Base-by-base conservation (phyloP, 805 yeast species). In the Debaryomyces prosopidis region DNA sequence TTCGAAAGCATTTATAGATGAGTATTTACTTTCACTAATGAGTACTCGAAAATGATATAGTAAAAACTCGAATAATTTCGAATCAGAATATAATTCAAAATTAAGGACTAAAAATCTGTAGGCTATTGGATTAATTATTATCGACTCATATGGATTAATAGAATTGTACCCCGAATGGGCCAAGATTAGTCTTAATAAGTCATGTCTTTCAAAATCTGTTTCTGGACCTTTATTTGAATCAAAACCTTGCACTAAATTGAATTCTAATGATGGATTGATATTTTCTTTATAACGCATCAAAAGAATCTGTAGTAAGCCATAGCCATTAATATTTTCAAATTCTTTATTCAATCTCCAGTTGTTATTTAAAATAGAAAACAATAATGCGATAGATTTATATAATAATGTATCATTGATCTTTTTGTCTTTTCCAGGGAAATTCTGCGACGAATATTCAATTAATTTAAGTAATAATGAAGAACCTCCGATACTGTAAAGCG, bases 81-180 rank as follows among this genome's bases (percentile, higher is more conserved):
- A 70, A 80, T 88, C 84, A 16, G 80, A 66, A 44, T 81, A 85
- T 49, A 85, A 74, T 49, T 88, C 90, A 15, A 82, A 71, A 32
- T 87, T 71, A 36, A 89, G 59, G 1, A 69, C 46, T 15, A 71
- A 48, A 35, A 71, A 63, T 30, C 79, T 73, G 56, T 85, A 89
- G 0, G 85, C 85, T 2, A 64, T 47, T 0, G 77, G 71, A 51
- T 86, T 82, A 6, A 69, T 65, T 1, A 89, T 68, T 2, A 84
- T 59, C 0, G 92, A 83, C 6, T 81, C 80, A 28, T 68, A 63
- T 0, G 86, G 81, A 30, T 77, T 66, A 1, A 55, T 46, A 30
- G 68, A 69, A 50, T 81, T 71, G 60, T 80, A 83, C 0, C 94
- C 95, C 36, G 78, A 71, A 57, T 72, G 77, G 4, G 59, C 66